A percentile compares a stretch with the other conserved stretches of the same genome.
Conservation (phyloP, 2,329 filamentous ascomycete species). For the Ceratocystis destructans region DNA sequence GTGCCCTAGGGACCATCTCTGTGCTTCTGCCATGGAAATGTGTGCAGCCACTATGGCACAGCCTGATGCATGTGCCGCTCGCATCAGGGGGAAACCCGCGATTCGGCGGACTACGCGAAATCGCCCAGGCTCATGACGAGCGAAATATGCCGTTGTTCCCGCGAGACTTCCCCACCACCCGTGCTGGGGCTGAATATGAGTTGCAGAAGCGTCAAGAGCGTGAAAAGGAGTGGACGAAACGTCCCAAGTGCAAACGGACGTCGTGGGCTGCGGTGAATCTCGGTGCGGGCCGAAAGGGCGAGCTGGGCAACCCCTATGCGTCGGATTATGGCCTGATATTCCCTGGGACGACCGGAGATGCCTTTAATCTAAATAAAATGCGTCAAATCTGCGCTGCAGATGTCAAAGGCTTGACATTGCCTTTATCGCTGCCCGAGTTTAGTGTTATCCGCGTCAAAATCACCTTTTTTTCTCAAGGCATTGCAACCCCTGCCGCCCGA, state of each 20-base stretch:
- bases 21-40: constrained; percentile 84
- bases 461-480: constrained; percentile 54
- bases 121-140: constrained; percentile 71
- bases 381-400: constrained; percentile 4
- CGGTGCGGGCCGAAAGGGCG: constrained; percentile 60
- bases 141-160: constrained; percentile 70
- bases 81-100: constrained; percentile 66
- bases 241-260: constrained; percentile 67
- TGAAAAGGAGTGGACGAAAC: constrained; percentile 28
- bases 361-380: constrained; percentile 17
- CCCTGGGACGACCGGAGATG: constrained; percentile 20
- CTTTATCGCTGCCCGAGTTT: background rate
- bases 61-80: constrained; percentile 67
- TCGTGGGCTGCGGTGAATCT: constrained; percentile 64
- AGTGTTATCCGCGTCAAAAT: constrained; percentile 50
- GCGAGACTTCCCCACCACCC: constrained; percentile 65
- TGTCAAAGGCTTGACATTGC: background rate
- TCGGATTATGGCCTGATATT: constrained; percentile 73
- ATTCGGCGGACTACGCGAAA: constrained; percentile 70
- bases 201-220: constrained; percentile 46
- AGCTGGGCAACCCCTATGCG: constrained; percentile 66
- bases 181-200: constrained; percentile 69
- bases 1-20: constrained; percentile 60
- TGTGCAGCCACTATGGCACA: constrained; percentile 73
- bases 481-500: constrained; percentile 57